phyloP scores from a whole-genome alignment of 1,284 basidiomycete species.

The Ustilago loliicola region DNA sequence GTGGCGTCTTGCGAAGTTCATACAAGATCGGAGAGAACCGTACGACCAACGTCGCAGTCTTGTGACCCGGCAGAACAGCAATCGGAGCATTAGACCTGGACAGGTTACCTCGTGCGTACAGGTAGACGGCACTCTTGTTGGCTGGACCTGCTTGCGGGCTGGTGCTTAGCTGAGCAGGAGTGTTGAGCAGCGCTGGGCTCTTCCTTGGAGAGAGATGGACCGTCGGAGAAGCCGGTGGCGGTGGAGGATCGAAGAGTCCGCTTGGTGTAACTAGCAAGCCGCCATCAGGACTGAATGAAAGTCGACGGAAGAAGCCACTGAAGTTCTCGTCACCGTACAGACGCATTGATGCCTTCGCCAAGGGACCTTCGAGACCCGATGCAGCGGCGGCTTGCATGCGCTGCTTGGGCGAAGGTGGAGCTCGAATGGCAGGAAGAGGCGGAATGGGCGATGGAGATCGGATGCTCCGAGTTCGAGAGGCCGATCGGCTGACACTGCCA shows the following conservation, averaged over 20 bases:
- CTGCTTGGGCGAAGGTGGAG: constrained; percentile 63
- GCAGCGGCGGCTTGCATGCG: constrained; percentile 57
- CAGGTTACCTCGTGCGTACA: constrained; percentile 94
- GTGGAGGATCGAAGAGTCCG: constrained; percentile 79
- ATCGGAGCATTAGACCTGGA: constrained; percentile 79
- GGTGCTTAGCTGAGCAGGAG: constrained; percentile 7
- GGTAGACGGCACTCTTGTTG: constrained; percentile 81
- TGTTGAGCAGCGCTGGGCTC: constrained; percentile 28
- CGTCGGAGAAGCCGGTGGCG: constrained; percentile 55
- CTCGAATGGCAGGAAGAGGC: constrained; percentile 69
- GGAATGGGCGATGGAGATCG: constrained; percentile 71
- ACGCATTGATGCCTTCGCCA: constrained; percentile 53
- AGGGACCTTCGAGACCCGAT: constrained; percentile 27
- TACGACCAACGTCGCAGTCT: constrained; percentile 92
- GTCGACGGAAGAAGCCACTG: constrained; percentile 93
- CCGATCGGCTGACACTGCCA: constrained; percentile 53
- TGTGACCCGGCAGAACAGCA: constrained; percentile 94
- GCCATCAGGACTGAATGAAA: constrained; percentile 95
- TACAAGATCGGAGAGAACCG: constrained; percentile 94
- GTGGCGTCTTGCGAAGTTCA: constrained; percentile 76
- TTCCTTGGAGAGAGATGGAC: constrained; percentile 46
- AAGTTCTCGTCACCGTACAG: constrained; percentile 96
- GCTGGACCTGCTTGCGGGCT: constrained; percentile 53
- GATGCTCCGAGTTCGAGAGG: constrained; percentile 57
- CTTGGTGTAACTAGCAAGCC: constrained; percentile 92